Conservation (phyloP, 768 basidiomycete genomes). For the Leucogyrophana mollusca region DNA sequence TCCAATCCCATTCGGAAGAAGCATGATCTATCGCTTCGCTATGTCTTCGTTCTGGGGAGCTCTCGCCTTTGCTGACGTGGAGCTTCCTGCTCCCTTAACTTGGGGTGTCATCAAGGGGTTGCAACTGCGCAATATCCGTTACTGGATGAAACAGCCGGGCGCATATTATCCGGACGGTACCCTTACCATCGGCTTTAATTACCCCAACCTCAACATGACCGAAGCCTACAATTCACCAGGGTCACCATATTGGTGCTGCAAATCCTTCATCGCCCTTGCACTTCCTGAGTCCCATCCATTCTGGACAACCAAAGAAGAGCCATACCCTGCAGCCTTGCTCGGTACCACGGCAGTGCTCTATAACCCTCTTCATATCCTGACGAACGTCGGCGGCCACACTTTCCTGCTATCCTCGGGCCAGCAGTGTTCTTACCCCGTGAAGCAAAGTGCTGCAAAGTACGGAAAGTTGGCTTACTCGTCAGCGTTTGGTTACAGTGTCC, state of each 20-base stretch:
- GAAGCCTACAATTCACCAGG: conserved; percentile 81
- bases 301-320: conserved; percentile 67
- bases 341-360: conserved; percentile 50
- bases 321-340: conserved; percentile 51
- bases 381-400: conserved; percentile 61
- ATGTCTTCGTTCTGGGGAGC: conserved; percentile 81
- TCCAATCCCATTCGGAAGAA: conserved; percentile 73
- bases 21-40: conserved; percentile 78
- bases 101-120: conserved; percentile 78
- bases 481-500: conserved; percentile 77
- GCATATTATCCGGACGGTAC: conserved; percentile 64
- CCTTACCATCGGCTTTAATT: conserved; percentile 67
- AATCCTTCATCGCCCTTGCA: conserved; percentile 67
- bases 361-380: conserved; percentile 68
- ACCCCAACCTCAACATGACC: conserved; percentile 73
- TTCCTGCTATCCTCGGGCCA: conserved; percentile 76
- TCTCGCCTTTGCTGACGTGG: conserved; percentile 67
- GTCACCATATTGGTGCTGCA: conserved; percentile 82
- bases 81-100: conserved; percentile 64
- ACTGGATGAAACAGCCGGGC: conserved; percentile 65
- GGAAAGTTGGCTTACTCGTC: conserved; percentile 76
- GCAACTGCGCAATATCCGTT: conserved; percentile 69
- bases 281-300: conserved; percentile 68
- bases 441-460: conserved; percentile 77
- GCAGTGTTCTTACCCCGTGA: conserved; percentile 76